These are phyloP conservation scores for Eucalyptus dawsonii DNA, from an alignment of 345 rosid genomes.

Conservation along the genomic window DNA sequence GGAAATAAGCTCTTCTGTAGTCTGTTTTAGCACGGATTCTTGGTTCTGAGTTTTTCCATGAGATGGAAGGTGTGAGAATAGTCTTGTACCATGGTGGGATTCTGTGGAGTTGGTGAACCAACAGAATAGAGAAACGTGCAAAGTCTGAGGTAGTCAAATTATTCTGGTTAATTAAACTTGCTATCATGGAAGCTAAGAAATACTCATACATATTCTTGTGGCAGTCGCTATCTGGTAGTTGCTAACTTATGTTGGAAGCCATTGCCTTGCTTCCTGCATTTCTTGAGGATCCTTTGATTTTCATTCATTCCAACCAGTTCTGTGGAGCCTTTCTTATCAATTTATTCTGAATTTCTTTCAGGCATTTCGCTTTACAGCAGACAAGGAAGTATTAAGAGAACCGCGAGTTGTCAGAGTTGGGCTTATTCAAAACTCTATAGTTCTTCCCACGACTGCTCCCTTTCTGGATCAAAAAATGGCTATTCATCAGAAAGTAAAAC, in stretches of 20 bases:
- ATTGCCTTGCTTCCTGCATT: not conserved
- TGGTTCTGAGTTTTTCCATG: not conserved
- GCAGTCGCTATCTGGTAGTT: not conserved
- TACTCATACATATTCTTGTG: conserved; percentile 22
- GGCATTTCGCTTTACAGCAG: conserved; percentile 70
- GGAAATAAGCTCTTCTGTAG: not conserved
- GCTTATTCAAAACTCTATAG: conserved; percentile 76
- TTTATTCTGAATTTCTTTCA: conserved; percentile 4
- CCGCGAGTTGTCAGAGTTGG: conserved; percentile 83
- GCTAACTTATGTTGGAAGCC: not conserved
- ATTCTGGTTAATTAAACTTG: not conserved
- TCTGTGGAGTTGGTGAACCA: not conserved
- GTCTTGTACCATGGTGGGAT: not conserved
- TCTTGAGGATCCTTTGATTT: not conserved
- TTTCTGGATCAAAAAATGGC: conserved; percentile 58
- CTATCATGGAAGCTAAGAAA: not conserved
- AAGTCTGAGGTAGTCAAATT: not conserved
- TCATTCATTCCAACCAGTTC: not conserved
- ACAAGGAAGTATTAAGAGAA: conserved; percentile 55
- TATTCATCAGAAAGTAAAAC: conserved; percentile 54
- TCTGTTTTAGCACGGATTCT: not conserved
- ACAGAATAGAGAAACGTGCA: not conserved
- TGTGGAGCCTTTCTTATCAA: not conserved
- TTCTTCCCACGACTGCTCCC: conserved; percentile 72
- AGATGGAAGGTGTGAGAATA: not conserved